Base-by-base conservation (phyloP, 306 rosid genomes). In the Phaseolus lunatus region DNA sequence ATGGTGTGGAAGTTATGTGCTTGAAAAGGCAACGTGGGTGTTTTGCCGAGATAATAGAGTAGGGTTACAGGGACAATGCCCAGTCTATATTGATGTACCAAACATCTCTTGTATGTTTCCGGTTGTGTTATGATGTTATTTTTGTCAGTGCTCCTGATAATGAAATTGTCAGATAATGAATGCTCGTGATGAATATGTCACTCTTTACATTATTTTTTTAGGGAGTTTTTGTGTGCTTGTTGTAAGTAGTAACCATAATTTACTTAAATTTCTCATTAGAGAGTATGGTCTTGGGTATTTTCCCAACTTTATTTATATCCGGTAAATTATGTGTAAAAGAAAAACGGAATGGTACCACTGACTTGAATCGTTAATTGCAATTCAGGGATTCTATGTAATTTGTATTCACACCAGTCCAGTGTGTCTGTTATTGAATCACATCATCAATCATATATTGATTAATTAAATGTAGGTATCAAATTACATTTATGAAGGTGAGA, bases 11-110 rank as follows among this genome's bases (percentile, higher is more conserved):
- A 72, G 82, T 72, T 77, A 47, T 84, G 82, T 73, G 83, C 79
- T 81, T 76, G 73, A 80, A 70, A 76, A 69, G 77, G 73, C 58
- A 45, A 72, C 18, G 41, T 68, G 58, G 79, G 69, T 70, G 79
- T 77, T 78, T 85, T 78, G 80, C 82, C 75, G 24, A 44, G 73
- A 39, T 73, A 66, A 73, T 74, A 74, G 62, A 82, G 54, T 72
- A 77, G 79, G 76, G 79, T 84, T n/a, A 70, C 62, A 61, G 69
- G 57, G 79, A 72, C 66, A 81, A 75, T 27, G 65, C 77, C 81
- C 69, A 29, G 78, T 67, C 62, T 67, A 70, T 50, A 78, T 80
- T 71, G 84, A 81, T 84, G 90, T 76, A 80, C 82, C 79, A 81
- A 63, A 53, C 80, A 73, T 64, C 71, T 78, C 77, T 73, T 63